These are phyloP conservation scores for Carallia brachiata DNA, from an alignment of 345 rosid genomes.

Conservation along the genomic window DNA sequence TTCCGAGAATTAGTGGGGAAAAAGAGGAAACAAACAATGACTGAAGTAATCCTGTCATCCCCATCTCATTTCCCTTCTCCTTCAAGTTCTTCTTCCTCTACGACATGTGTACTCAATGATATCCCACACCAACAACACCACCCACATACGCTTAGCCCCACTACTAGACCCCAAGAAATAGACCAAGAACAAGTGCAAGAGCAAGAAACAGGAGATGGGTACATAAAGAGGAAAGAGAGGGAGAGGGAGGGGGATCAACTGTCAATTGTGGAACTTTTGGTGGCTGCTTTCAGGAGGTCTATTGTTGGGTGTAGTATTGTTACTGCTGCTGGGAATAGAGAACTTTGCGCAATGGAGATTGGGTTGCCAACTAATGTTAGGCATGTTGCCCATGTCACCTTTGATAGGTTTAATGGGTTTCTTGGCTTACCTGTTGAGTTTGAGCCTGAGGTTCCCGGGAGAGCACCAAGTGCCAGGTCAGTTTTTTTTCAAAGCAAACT, in stretches of 20 bases:
- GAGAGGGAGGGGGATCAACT: slow-evolving; percentile 58
- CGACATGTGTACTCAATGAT: slow-evolving; percentile 55
- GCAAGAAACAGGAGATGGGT: slow-evolving; percentile 27
- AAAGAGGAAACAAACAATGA: slow-evolving; percentile 39
- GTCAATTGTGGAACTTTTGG: slow-evolving; percentile 61
- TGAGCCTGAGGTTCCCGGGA: slow-evolving; percentile 92
- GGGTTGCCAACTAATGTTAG: slow-evolving; percentile 91
- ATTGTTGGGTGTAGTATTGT: slow-evolving; percentile 69
- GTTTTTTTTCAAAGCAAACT: slow-evolving; percentile 4
- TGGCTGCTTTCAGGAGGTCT: slow-evolving; percentile 72
- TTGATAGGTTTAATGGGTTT: slow-evolving; percentile 96
- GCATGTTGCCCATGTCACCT: slow-evolving; percentile 98
- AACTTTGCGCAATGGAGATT: slow-evolving; percentile 85
- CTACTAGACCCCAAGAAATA: slow-evolving; percentile 35
- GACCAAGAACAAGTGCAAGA: slow-evolving; percentile 19
- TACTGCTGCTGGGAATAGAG: slow-evolving; percentile 39
- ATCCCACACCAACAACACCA: slow-evolving; percentile 20
- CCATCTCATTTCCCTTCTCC: slow-evolving; percentile 85
- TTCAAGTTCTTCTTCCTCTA: slow-evolving; percentile 72
- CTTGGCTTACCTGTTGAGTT: slow-evolving; percentile 98
- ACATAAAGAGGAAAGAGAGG: slow-evolving; percentile 14
- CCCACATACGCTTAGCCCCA: slow-evolving; percentile 35
- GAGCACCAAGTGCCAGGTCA: slow-evolving; percentile 95
- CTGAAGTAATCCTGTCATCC: slow-evolving; percentile 66
- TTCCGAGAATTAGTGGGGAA: slow-evolving; percentile 14